phyloP scores from a whole-genome alignment of 1,284 basidiomycete species.

The Cryptococcus neoformans region DNA sequence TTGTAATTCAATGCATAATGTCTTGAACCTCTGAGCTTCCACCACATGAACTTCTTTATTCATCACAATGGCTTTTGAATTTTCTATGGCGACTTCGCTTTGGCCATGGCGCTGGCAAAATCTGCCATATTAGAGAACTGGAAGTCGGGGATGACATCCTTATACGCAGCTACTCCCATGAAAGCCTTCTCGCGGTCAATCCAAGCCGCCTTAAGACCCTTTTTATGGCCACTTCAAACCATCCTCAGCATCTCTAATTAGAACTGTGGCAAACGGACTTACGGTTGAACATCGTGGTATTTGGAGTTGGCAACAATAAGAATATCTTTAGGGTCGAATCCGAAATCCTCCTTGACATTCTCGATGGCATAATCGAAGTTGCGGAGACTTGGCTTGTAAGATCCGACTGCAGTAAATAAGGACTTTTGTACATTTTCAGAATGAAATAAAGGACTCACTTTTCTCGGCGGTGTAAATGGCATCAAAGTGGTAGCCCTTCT shows the following conservation, averaged over 20 bases:
- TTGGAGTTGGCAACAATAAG: conserved; percentile 34
- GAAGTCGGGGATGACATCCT: conserved; percentile 16
- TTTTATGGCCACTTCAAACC: conserved; percentile 23
- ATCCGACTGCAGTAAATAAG: conserved; percentile 18
- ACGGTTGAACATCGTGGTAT: conserved; percentile 33
- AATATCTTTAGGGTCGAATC: conserved; percentile 24
- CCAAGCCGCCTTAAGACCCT: conserved; percentile 32
- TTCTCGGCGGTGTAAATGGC: conserved; percentile 33
- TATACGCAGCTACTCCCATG: conserved; percentile 14
- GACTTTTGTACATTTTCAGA: not conserved
- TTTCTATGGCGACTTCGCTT: not conserved
- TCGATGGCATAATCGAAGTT: conserved; percentile 37
- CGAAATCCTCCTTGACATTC: conserved; percentile 22
- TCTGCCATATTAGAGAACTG: conserved; percentile 17
- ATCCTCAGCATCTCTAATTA: not conserved
- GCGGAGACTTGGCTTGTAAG: conserved; percentile 32
- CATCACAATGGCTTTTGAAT: too few species aligned
- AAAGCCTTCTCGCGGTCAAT: conserved; percentile 28
- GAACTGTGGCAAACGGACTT: conserved; percentile 1
- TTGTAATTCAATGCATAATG: too few species aligned
- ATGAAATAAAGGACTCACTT: conserved; percentile 20
- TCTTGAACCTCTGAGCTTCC: too few species aligned
- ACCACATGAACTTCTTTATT: too few species aligned
- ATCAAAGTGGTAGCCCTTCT: conserved; percentile 27
- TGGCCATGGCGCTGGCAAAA: conserved; percentile 20